phyloP scores from a whole-genome alignment of 192 early-diverging fungal genomes.

The Phlyctochytrium bullatum region DNA sequence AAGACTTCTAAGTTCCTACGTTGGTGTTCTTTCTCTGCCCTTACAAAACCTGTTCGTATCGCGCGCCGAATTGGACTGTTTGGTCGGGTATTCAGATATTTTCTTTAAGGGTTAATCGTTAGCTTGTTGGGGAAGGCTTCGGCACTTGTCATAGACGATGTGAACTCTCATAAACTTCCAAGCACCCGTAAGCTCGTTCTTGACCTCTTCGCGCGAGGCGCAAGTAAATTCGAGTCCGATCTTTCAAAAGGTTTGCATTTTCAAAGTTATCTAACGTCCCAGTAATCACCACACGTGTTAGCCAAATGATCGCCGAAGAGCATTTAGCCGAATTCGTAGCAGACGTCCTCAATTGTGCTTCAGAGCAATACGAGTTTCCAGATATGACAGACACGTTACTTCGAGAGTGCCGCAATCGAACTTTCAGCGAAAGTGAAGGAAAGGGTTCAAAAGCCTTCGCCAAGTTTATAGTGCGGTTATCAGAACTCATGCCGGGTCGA shows the following conservation, averaged over 20 bases:
- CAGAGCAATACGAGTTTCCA: slow-evolving; percentile 21
- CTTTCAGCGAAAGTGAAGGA: slow-evolving; percentile 57
- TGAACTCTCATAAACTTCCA: slow-evolving; percentile 60
- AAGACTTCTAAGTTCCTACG: slow-evolving; percentile 53
- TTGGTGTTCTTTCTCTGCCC: slow-evolving; percentile 52
- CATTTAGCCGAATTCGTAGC: slow-evolving; percentile 48
- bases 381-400: slow-evolving; percentile 17
- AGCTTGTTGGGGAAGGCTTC: slow-evolving; percentile 51
- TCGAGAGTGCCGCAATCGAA: slow-evolving; percentile 23
- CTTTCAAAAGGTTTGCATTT: slow-evolving; percentile 50
- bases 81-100: slow-evolving; percentile 50
- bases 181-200: slow-evolving; percentile 61
- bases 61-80: slow-evolving; percentile 63
- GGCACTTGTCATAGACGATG: slow-evolving; percentile 73
- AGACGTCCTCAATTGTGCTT: slow-evolving; percentile 33
- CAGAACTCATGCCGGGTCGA: slow-evolving; percentile 76
- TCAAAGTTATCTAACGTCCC: background rate
- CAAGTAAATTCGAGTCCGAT: slow-evolving; percentile 74
- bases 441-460: slow-evolving; percentile 81
- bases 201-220: slow-evolving; percentile 70
- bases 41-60: slow-evolving; percentile 72
- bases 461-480: slow-evolving; percentile 76
- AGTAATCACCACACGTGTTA: slow-evolving; percentile 31
- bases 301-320: slow-evolving; percentile 47
- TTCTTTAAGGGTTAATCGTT: no score